phyloP scores from a whole-genome alignment of 208 protist genomes.

The Acanthamoeba castellanii region DNA sequence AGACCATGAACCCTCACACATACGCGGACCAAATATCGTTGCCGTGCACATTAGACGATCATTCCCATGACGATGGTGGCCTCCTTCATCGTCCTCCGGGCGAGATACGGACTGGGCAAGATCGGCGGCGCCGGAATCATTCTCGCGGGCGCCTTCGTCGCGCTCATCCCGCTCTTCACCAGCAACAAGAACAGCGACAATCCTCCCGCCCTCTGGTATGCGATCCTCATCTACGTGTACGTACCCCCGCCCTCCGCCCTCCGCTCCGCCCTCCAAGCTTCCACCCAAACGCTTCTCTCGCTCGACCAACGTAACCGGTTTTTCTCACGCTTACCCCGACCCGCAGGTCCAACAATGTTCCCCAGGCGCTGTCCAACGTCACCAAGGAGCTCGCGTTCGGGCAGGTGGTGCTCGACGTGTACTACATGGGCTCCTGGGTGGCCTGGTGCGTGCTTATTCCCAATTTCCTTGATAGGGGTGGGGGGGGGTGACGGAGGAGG shows the following conservation, averaged over 20 bases:
- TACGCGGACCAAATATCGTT: neutral
- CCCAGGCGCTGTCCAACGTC: conserved; percentile 51
- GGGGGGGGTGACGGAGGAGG: neutral
- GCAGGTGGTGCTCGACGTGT: conserved; percentile 60
- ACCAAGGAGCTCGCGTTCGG: conserved; percentile 57
- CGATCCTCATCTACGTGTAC: conserved; percentile 65
- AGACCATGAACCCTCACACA: neutral
- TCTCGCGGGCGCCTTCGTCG: conserved; percentile 31
- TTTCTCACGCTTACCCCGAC: neutral
- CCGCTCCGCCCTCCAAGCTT: neutral
- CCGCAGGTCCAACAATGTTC: conserved; percentile 36
- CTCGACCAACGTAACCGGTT: neutral
- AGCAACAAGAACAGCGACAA: conserved; percentile 43
- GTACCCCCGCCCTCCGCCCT: neutral
- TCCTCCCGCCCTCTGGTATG: conserved; percentile 51
- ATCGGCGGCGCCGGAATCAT: conserved; percentile 38
- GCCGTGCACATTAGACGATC: neutral
- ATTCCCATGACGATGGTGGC: conserved; percentile 63
- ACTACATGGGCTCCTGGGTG: conserved; percentile 64
- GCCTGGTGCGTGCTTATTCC: conserved; percentile 3
- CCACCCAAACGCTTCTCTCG: neutral
- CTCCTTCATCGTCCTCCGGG: conserved; percentile 19
- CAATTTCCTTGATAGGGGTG: neutral
- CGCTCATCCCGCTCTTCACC: conserved; percentile 51
- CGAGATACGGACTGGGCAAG: conserved; percentile 29